Percentiles rank a stretch among this genome's conserved stretches.
Evolutionary conservation across 768 basidiomycete species (phyloP).

Genomic region (Agaricus sinodeliciosus): DNA sequence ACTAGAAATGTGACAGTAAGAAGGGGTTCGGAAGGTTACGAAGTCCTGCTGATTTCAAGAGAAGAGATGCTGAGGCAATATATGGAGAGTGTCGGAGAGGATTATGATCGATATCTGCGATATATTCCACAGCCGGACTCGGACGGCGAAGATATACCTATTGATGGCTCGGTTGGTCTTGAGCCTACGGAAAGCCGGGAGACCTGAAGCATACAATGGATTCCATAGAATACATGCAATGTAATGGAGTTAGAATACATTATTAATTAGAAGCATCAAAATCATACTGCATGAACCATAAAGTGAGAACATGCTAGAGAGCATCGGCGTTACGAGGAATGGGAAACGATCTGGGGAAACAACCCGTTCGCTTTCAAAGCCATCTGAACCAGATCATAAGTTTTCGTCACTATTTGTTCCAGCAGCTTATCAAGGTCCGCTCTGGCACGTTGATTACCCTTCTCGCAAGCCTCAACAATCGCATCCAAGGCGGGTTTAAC

Average conservation of each 20-base stretch:
- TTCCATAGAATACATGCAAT: constrained; percentile 4
- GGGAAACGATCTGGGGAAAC: background rate
- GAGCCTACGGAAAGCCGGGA: background rate
- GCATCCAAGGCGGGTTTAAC: constrained; percentile 18
- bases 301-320: background rate
- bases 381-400: constrained; percentile 21
- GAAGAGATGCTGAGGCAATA: constrained; percentile 60
- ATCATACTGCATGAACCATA: background rate
- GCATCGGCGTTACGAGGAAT: background rate
- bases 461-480: constrained; percentile 17
- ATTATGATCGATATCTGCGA: constrained; percentile 55
- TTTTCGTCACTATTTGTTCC: constrained; percentile 24
- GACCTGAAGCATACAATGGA: background rate
- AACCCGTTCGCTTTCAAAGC: background rate
- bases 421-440: constrained; percentile 22
- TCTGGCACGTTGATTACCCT: constrained; percentile 18
- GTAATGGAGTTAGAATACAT: background rate
- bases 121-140: constrained; percentile 57
- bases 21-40: constrained; percentile 79
- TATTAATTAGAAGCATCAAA: background rate
- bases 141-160: constrained; percentile 35
- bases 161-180: constrained; percentile 14
- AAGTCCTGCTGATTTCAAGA: constrained; percentile 54
- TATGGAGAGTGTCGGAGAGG: constrained; percentile 44
- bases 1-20: constrained; percentile 33